Evolutionary conservation across 306 rosid species (phyloP).

Genomic region (Trichosanthes truncata): DNA sequence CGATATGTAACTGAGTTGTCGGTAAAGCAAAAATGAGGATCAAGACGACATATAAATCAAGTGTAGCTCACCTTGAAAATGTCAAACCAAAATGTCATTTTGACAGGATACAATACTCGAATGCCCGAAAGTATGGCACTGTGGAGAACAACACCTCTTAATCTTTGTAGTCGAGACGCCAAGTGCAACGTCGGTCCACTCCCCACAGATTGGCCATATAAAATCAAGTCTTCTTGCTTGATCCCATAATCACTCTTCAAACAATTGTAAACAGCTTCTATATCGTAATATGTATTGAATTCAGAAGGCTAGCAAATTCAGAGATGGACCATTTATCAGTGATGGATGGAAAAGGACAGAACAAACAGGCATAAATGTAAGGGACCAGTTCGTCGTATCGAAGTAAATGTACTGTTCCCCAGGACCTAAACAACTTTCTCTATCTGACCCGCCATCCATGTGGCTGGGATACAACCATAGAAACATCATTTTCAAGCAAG

Average conservation of each 20-base stretch:
- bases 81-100: slow-evolving; percentile 95
- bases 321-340: slow-evolving; percentile 21
- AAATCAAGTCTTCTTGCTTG: slow-evolving; percentile 78
- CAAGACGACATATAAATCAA: background rate
- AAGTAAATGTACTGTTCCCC: background rate
- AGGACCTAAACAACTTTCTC: background rate
- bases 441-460: background rate
- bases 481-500: background rate
- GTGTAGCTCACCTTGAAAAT: slow-evolving; percentile 69
- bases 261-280: slow-evolving; percentile 92
- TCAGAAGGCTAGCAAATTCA: slow-evolving; percentile 67
- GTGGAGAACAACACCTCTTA: slow-evolving; percentile 96
- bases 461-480: background rate
- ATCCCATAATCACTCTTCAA: slow-evolving; percentile 64
- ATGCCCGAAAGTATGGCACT: slow-evolving; percentile 96
- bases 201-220: slow-evolving; percentile 97
- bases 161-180: slow-evolving; percentile 58
- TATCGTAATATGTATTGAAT: slow-evolving; percentile 83
- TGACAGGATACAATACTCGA: slow-evolving; percentile 86
- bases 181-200: slow-evolving; percentile 92
- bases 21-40: background rate
- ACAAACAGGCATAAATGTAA: background rate
- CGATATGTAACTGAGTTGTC: background rate
- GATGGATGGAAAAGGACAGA: slow-evolving; percentile 1
- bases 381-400: background rate